Base-by-base conservation (phyloP, 1,284 basidiomycete genomes). In the Omphalotus olearius region DNA sequence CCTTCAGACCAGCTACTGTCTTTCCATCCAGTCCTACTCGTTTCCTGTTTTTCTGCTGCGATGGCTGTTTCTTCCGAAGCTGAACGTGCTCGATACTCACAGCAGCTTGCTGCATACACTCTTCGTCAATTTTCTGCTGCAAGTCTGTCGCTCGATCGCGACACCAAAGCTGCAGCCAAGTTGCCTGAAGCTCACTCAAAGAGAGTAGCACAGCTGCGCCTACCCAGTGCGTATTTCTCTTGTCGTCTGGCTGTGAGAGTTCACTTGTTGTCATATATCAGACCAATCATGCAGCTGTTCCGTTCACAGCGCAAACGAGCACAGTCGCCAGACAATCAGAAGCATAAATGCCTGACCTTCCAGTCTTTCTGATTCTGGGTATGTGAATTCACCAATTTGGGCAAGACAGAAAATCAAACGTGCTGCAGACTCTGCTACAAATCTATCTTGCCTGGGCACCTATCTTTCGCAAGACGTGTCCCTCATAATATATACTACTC, bases 91-190 rank as follows among this genome's bases (percentile, higher is more conserved):
- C 67, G 63, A 35, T 78, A 78, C 61, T 73, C 75, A 39, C 68
- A 70, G 55, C 67, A 75, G 53, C 70, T 78, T 40, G 72, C 72
- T 43, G 68, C 64, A 9, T 74, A 78, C 59, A 78, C 76, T n/a
- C 63, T 72, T 25, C 71, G 69, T 52, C 76, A 78, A 57, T 72
- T 75, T 55, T 60, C 64, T 40, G 63, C 64, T 7, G 73, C 73
- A 35, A 63, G 66, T 25, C 58, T 63, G 6, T 61, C 62, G 1
- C 59, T 72, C 13, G 68, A 71, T 55, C 60, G 57, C 43, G 61
- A 69, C 49, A 55, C 67, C 16, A 60, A 58, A 20, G 67, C 69
- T 11, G 63, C 67, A 7, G 63, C 66, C 6, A 72, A 71, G 51
- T 61, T 71, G 28, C 69, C 70, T 20, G 51, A 66, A 4, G 57